Base-by-base conservation (phyloP, 345 rosid genomes). In the Syzygium aromaticum region DNA sequence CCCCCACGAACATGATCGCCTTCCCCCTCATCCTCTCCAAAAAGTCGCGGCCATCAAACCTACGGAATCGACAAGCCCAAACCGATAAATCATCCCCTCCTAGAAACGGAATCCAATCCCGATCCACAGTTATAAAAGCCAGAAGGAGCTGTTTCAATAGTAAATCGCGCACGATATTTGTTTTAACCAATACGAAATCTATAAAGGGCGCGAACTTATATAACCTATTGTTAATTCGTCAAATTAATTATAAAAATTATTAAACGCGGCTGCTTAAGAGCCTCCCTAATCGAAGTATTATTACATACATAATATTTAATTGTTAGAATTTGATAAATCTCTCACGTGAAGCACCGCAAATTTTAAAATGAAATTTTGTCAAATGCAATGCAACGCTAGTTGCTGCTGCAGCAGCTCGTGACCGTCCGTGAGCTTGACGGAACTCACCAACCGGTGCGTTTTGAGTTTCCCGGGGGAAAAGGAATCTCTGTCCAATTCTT, bases 1-100 rank as follows among this genome's bases (percentile, higher is more conserved):
- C 99, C 54, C 99, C 99, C 12, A 95, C 95, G 51, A 95, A 95
- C 95, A 95, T 92, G 59, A 96, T 90, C 25, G 91, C 92, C 91
- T 95, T 95, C 84, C 98, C 97, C 86, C 87, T 91, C 49, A 91
- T 87, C 88, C 57, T 92, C 88, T 90, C 87, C 89, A 96, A 63
- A 73, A 95, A 93, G 21, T 89, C 88, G 46, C n/a, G n/a, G 3
- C 95, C 98, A 86, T 94, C 63, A 51, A 95, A 96, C 88, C 99
- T 96, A 64, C 49, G 13, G 67, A 28, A 86, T 27, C 0, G 4
- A 33, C 7, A 0, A 7, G 13, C 25, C 5, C 25, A 51, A 52
- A 57, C 21, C 21, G 3, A 59, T 25, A 23, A 14, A 19, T 73
- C 46, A 73, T 57, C n/a, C n/a, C 6, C 28, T 23, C 63, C 63